Evolutionary conservation across 331 rosid genomes (phyloP).

Genomic region (Malus hybrid): DNA sequence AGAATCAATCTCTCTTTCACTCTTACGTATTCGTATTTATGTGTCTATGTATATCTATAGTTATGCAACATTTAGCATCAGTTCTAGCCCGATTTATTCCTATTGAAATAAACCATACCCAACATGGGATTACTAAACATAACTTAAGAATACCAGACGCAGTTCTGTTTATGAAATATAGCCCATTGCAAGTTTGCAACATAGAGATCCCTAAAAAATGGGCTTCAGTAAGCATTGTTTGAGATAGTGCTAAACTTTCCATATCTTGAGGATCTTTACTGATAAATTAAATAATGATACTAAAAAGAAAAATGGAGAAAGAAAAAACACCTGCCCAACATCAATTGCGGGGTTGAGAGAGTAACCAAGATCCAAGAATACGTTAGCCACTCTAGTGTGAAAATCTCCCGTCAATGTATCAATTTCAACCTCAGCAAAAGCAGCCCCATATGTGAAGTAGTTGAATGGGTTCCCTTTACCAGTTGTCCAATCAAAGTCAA

Average conservation of each 20-base stretch:
- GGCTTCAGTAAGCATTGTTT: background rate
- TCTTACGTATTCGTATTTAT: too few species aligned
- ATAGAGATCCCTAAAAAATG: background rate
- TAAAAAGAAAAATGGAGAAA: background rate
- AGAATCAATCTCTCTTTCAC: background rate
- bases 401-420: conserved; percentile 94
- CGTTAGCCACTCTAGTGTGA: conserved; percentile 66
- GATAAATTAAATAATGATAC: background rate
- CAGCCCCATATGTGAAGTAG: conserved; percentile 92
- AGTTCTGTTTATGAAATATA: background rate
- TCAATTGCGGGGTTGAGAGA: conserved; percentile 91
- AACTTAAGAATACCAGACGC: background rate
- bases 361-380: conserved; percentile 76
- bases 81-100: background rate
- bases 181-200: background rate
- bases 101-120: background rate
- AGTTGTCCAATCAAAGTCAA: conserved; percentile 76
- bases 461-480: conserved; percentile 78
- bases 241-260: background rate
- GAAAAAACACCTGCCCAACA: conserved; percentile 68
- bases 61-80: background rate
- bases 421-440: conserved; percentile 92
- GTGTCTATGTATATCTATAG: background rate
- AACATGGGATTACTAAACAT: background rate
- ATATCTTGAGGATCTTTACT: background rate